phyloP scores from a whole-genome alignment of 2,329 filamentous ascomycete species.

The Talaromyces pinophilus region DNA sequence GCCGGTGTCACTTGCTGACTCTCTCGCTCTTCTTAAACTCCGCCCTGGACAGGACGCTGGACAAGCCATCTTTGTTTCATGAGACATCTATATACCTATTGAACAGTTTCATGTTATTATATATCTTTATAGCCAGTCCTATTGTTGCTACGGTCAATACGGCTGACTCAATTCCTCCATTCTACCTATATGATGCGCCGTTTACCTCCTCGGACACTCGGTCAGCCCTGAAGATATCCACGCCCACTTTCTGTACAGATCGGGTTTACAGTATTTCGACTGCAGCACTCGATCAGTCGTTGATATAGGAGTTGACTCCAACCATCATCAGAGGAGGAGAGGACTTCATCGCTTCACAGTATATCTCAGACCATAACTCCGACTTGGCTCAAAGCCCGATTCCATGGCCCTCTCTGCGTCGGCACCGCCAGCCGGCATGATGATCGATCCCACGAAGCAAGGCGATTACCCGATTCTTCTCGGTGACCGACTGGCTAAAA shows the following conservation, averaged over 20 bases:
- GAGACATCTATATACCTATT: background rate
- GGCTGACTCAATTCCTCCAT: background rate
- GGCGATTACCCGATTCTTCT: slow-evolving; percentile 51
- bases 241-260: background rate
- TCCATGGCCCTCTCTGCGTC: slow-evolving; percentile 37
- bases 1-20: slow-evolving; percentile 1
- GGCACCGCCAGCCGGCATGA: slow-evolving; percentile 26
- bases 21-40: background rate
- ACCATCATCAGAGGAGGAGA: background rate
- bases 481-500: slow-evolving; percentile 43
- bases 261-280: background rate
- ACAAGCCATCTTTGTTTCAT: background rate
- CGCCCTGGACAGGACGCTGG: background rate
- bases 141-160: background rate
- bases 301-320: background rate
- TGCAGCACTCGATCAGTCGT: background rate
- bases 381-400: slow-evolving; percentile 17
- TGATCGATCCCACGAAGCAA: slow-evolving; percentile 49
- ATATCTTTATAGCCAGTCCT: background rate
- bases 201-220: background rate
- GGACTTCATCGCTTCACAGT: background rate
- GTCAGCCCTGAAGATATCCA: slow-evolving; percentile 8
- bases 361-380: background rate
- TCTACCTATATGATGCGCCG: slow-evolving; percentile 3
- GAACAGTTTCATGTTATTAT: background rate